These are phyloP conservation scores for Papiliotrema nemorosa DNA, from an alignment of 1,284 basidiomycete genomes.

Conservation along the genomic window DNA sequence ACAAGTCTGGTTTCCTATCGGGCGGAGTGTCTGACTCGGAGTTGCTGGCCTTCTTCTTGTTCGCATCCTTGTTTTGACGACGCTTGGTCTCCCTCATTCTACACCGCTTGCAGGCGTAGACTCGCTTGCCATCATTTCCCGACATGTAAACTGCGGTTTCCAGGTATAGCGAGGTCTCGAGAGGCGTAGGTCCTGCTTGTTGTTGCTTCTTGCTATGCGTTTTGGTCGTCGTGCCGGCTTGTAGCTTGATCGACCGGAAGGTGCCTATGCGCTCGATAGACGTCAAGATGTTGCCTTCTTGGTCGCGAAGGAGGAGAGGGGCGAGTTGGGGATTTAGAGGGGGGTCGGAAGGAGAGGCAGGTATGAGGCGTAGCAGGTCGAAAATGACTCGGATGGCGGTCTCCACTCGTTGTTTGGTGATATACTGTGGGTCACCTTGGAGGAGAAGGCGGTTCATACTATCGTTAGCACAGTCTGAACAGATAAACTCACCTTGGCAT, in stretches of 20 bases:
- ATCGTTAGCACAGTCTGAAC: background rate
- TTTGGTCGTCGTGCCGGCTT: conserved; percentile 44
- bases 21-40: conserved; percentile 24
- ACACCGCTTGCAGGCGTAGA: conserved; percentile 78
- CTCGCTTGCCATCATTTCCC: conserved; percentile 48
- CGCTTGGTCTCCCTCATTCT: conserved; percentile 70
- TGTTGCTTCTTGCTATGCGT: conserved; percentile 43
- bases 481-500: conserved; percentile 7
- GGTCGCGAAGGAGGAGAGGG: conserved; percentile 24
- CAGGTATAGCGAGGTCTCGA: conserved; percentile 36
- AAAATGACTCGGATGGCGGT: conserved; percentile 46
- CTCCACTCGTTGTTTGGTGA: conserved; percentile 45
- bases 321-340: conserved; percentile 15
- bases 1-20: conserved; percentile 11
- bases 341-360: conserved; percentile 23
- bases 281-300: conserved; percentile 27
- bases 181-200: conserved; percentile 36
- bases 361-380: conserved; percentile 39
- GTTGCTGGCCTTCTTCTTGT: conserved; percentile 34
- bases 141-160: conserved; percentile 47
- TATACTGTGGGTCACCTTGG: conserved; percentile 44
- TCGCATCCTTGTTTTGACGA: conserved; percentile 38
- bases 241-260: conserved; percentile 36
- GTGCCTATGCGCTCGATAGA: conserved; percentile 37
- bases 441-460: conserved; percentile 36